Evolutionary conservation across 2,329 filamentous ascomycete genomes (phyloP).

Genomic region (Hypoxylon sp.): DNA sequence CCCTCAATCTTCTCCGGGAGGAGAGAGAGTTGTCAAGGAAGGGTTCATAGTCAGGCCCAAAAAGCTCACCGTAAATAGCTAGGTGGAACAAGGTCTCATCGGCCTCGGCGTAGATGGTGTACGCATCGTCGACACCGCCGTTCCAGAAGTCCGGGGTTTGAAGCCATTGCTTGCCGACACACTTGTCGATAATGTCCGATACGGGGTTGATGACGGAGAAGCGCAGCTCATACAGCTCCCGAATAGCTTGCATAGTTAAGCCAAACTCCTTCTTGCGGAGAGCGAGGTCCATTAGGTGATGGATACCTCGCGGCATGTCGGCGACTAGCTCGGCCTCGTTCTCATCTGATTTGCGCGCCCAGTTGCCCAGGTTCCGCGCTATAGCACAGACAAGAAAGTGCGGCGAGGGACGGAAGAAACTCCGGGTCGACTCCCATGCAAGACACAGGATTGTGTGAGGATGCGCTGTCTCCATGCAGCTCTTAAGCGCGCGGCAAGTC

Average conservation of each 20-base stretch:
- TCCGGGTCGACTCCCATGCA: constrained; percentile 16
- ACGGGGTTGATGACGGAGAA: constrained; percentile 39
- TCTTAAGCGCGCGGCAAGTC: constrained; percentile 33
- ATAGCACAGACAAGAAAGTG: constrained; percentile 36
- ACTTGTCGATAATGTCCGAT: constrained; percentile 33
- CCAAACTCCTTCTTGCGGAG: constrained; percentile 30
- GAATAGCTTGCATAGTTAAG: constrained; percentile 39
- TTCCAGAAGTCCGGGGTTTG: not conserved
- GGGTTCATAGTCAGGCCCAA: constrained; percentile 40
- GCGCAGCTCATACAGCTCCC: constrained; percentile 33
- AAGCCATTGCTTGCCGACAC: constrained; percentile 18
- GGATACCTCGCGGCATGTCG: constrained; percentile 32
- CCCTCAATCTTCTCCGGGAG: constrained; percentile 11
- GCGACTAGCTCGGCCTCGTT: constrained; percentile 36
- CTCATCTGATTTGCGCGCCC: constrained; percentile 36
- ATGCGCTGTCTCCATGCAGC: constrained; percentile 12
- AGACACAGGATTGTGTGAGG: constrained; percentile 38
- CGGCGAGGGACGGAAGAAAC: constrained; percentile 41
- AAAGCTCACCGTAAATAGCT: constrained; percentile 44
- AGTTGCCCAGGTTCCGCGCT: constrained; percentile 37
- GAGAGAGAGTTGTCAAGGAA: constrained; percentile 17
- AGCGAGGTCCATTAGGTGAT: constrained; percentile 41
- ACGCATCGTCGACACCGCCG: not conserved
- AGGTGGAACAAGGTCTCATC: constrained; percentile 29
- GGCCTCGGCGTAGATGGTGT: constrained; percentile 8